These are phyloP conservation scores for Meripilus lineatus DNA, from an alignment of 1,284 basidiomycete genomes.

Conservation along the genomic window DNA sequence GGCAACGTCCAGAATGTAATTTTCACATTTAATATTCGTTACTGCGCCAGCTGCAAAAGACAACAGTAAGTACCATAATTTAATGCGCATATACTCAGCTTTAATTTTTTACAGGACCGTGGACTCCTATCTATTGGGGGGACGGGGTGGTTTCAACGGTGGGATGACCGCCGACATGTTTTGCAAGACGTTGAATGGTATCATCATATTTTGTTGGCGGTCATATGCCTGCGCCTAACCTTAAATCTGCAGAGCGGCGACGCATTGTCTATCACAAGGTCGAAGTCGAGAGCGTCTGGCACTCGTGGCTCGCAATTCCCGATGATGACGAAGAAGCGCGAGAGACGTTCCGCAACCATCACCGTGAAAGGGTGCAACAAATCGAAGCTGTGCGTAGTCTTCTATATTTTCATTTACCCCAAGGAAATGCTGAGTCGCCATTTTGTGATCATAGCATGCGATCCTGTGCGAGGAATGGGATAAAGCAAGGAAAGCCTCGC, in stretches of 20 bases:
- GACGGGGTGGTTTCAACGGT: slow-evolving; percentile 2
- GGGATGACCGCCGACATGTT: slow-evolving; percentile 9
- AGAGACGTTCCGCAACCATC: slow-evolving; percentile 1
- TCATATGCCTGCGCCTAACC: background rate
- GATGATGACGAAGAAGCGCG: slow-evolving; percentile 1
- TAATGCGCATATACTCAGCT: too few relatives aligned
- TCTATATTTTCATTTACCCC: background rate
- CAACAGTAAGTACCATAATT: slow-evolving; percentile 1
- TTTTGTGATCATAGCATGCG: slow-evolving; percentile 4
- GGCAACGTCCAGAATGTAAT: slow-evolving; percentile 7
- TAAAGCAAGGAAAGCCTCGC: background rate
- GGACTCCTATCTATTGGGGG: slow-evolving; percentile 6
- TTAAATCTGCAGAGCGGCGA: background rate
- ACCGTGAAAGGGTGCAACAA: slow-evolving; percentile 1
- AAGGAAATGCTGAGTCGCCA: background rate
- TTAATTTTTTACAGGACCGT: slow-evolving; percentile 3
- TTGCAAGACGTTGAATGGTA: slow-evolving; percentile 3
- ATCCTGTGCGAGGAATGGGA: slow-evolving; percentile 1
- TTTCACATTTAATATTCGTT: slow-evolving; percentile 9
- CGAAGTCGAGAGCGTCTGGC: slow-evolving; percentile 6
- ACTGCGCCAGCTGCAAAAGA: slow-evolving; percentile 11
- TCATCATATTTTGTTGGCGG: background rate
- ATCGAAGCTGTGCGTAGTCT: background rate
- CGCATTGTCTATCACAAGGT: slow-evolving; percentile 6
- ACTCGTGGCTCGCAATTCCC: slow-evolving; percentile 2